Evolutionary conservation across 495 filamentous ascomycete species (phyloP).

Genomic region (Penicillium crystallinum): DNA sequence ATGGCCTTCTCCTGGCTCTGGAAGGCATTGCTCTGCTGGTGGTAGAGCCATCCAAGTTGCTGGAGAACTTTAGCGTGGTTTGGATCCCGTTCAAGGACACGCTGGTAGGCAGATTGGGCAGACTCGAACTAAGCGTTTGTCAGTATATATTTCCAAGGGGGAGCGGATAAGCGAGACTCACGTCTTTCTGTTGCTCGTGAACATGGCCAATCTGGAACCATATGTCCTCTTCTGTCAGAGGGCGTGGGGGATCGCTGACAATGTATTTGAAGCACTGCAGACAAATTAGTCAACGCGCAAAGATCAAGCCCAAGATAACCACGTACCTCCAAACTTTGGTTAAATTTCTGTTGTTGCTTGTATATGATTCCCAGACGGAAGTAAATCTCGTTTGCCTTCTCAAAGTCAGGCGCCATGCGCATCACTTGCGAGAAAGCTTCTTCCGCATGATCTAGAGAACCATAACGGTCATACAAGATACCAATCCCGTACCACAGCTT

Average conservation of each 20-base stretch:
- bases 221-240: conserved; percentile 95
- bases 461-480: conserved; percentile 95
- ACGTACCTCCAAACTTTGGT: conserved; percentile 80
- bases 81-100: conserved; percentile 90
- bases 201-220: conserved; percentile 99
- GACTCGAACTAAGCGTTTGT: conserved; percentile 68
- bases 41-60: conserved; percentile 96
- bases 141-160: background rate
- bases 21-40: conserved; percentile 88
- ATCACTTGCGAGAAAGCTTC: conserved; percentile 99
- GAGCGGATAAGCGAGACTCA: conserved; percentile 45
- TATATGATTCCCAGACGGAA: conserved; percentile 98
- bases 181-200: conserved; percentile 98
- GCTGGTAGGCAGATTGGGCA: conserved; percentile 85
- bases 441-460: conserved; percentile 94
- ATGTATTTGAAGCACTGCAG: conserved; percentile 95
- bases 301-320: background rate
- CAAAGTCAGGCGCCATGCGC: conserved; percentile 96
- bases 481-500: conserved; percentile 99
- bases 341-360: conserved; percentile 96
- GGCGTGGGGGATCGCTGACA: conserved; percentile 84
- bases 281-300: conserved; percentile 2
- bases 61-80: conserved; percentile 98
- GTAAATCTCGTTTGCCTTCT: conserved; percentile 99
- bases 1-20: conserved; percentile 92